Evolutionary conservation across 768 basidiomycete genomes (phyloP), one percentile per base, ranked within the genome.

Genomic region (Lactarius tabidus): DNA sequence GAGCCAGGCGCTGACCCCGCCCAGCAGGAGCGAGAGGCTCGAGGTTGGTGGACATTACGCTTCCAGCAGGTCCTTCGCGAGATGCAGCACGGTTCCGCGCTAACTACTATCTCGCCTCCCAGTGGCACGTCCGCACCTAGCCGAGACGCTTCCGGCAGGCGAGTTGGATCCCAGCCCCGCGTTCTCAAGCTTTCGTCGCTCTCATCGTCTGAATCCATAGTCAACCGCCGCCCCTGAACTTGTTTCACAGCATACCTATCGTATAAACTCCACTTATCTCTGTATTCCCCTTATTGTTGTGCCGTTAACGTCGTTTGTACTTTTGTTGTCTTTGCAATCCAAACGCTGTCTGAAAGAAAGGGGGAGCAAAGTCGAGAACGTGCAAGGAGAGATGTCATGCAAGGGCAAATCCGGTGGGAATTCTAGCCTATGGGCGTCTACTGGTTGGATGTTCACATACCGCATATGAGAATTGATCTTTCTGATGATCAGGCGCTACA

Each of bases 1-100:
- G 78, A 74, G 15, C 43, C 71, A 28, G 68, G 62, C 31, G 67
- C 62, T 14, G 72, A 75, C 64, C 64, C 73, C 9, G 70, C 74
- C 14, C 76, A 78, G 45, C 77, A 78, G 57, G 90, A 90, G 67
- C 73, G 86, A 29, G 87, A 89, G 70, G 87, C 90, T 67, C 78
- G 89, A 0, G 86, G 83, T 5, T 91, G 88, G 87, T 91, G 90
- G 90, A 79, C 84, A 15, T 69, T 85, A 48, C 76, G 87, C 53
- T 89, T 90, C 68, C 84, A 84, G 69, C 81, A 87, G 67, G 82
- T 88, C 15, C 74, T 87, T 64, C 72, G 76, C 14, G 89, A 89
- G 71, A 71, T 86, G 69, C 82, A 82, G 63, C 66, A 70, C 62
- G 70, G 64, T 23, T 62, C 52, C 36, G 41, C 62, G 14, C 53